Conservation (phyloP, 2,329 filamentous ascomycete genomes). For the Trichophyton schoenleinii region DNA sequence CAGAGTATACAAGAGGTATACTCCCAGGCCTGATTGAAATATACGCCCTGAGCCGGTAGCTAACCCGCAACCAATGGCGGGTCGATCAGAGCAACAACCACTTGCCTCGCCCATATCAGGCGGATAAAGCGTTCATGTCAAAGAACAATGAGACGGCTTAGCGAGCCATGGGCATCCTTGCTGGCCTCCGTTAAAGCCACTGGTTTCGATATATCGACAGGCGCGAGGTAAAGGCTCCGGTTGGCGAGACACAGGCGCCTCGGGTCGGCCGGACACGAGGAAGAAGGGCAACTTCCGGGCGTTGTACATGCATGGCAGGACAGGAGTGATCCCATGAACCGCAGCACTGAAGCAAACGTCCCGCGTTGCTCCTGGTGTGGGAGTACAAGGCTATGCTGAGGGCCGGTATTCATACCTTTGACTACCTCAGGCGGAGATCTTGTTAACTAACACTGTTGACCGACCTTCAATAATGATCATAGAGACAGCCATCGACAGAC, state of each 20-base stretch:
- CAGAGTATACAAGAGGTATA: background rate
- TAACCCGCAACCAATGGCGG: background rate
- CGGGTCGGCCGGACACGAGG: background rate
- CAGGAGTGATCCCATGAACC: background rate
- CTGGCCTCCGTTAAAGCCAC: background rate
- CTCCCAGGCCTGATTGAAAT: background rate
- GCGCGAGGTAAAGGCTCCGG: background rate
- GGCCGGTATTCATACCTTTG: too few relatives aligned
- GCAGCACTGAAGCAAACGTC: background rate
- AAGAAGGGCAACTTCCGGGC: background rate
- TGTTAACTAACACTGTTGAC: too few relatives aligned
- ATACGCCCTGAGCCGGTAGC: background rate
- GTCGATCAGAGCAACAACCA: background rate
- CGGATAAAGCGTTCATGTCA: background rate
- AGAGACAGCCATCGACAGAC: too few relatives aligned
- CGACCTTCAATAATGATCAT: too few relatives aligned
- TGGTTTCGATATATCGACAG: background rate
- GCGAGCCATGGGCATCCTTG: background rate
- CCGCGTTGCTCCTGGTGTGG: background rate
- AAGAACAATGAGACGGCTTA: background rate
- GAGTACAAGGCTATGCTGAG: background rate
- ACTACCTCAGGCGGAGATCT: too few relatives aligned
- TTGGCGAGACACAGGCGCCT: background rate
- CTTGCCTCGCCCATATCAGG: background rate
- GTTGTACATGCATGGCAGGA: slow-evolving; percentile 1